A percentile compares a stretch with the other conserved stretches of the same genome.
Conservation (phyloP, 768 basidiomycete genomes). For the Auricularia auricula-judae region DNA sequence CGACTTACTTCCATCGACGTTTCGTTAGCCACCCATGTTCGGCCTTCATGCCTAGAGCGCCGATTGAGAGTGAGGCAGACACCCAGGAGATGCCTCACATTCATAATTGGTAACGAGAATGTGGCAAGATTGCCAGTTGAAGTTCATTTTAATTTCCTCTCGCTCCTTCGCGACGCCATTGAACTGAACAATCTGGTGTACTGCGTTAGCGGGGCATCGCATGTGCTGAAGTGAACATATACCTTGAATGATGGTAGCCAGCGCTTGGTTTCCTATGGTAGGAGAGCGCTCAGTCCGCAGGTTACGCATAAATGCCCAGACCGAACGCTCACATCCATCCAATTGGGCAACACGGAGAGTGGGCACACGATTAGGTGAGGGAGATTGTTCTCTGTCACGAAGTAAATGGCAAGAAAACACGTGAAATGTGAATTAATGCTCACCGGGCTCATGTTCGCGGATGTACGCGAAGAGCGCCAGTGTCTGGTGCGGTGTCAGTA, state of each 20-base stretch:
- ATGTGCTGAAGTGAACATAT: neutral
- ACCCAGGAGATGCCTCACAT: constrained; percentile 26
- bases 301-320: constrained; percentile 1
- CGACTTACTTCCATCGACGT: constrained; percentile 35
- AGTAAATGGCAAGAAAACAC: neutral
- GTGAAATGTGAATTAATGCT: constrained; percentile 2
- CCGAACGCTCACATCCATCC: constrained; percentile 34
- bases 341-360: constrained; percentile 51
- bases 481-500: constrained; percentile 23
- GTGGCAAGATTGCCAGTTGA: constrained; percentile 34
- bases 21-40: constrained; percentile 53
- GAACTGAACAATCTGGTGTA: constrained; percentile 34
- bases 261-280: constrained; percentile 35
- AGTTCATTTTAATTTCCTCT: constrained; percentile 35
- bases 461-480: constrained; percentile 59
- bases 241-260: constrained; percentile 41
- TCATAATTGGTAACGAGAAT: constrained; percentile 66
- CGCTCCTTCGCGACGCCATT: constrained; percentile 49
- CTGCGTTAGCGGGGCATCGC: neutral
- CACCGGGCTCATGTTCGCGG: constrained; percentile 39
- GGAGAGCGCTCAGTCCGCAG: neutral
- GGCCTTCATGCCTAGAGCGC: neutral
- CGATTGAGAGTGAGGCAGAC: constrained; percentile 12
- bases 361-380: constrained; percentile 69
- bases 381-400: constrained; percentile 27